Percentiles rank a stretch among this genome's conserved stretches.
Evolutionary conservation across 768 basidiomycete species (phyloP).

Genomic region (Boletales sp.): DNA sequence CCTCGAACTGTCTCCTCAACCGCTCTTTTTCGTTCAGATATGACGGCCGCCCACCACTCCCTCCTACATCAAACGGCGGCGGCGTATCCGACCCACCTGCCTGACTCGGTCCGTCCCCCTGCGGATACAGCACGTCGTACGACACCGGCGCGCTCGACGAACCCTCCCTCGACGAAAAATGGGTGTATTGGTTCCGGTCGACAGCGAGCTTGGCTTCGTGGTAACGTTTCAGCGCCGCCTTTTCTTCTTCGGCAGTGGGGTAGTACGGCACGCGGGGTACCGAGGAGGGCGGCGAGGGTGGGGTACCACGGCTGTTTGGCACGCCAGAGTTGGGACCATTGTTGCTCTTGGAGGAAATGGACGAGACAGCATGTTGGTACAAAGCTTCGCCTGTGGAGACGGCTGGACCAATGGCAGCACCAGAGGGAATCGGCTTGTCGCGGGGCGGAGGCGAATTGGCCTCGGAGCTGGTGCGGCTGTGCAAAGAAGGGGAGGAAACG

Average conservation of each 20-base stretch:
- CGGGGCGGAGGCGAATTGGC: slow-evolving; percentile 16
- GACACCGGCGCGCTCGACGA: slow-evolving; percentile 44
- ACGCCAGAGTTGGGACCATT: slow-evolving; percentile 8
- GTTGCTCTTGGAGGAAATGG: slow-evolving; percentile 25
- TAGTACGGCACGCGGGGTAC: slow-evolving; percentile 43
- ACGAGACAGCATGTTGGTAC: slow-evolving; percentile 45
- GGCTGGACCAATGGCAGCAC: slow-evolving; percentile 13
- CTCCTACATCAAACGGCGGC: slow-evolving; percentile 49
- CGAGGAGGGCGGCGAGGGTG: slow-evolving; percentile 28
- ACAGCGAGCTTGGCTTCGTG: slow-evolving; percentile 72
- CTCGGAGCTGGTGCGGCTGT: slow-evolving; percentile 29
- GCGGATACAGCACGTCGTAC: slow-evolving; percentile 61
- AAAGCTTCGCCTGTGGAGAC: slow-evolving; percentile 42
- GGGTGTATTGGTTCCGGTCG: slow-evolving; percentile 48
- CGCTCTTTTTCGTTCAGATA: slow-evolving; percentile 65
- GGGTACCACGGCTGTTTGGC: slow-evolving; percentile 24
- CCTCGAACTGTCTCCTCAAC: slow-evolving; percentile 60
- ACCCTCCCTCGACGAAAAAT: slow-evolving; percentile 22
- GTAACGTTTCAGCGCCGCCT: slow-evolving; percentile 64
- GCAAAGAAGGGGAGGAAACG: slow-evolving; percentile 21
- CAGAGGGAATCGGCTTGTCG: slow-evolving; percentile 12
- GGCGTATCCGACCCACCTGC: slow-evolving; percentile 38
- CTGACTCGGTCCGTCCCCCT: slow-evolving; percentile 23
- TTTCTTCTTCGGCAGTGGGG: slow-evolving; percentile 69
- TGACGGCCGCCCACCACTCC: slow-evolving; percentile 34